These are phyloP conservation scores for Talaromyces sp. DNA, from an alignment of 2,329 filamentous ascomycete species.

Conservation along the genomic window DNA sequence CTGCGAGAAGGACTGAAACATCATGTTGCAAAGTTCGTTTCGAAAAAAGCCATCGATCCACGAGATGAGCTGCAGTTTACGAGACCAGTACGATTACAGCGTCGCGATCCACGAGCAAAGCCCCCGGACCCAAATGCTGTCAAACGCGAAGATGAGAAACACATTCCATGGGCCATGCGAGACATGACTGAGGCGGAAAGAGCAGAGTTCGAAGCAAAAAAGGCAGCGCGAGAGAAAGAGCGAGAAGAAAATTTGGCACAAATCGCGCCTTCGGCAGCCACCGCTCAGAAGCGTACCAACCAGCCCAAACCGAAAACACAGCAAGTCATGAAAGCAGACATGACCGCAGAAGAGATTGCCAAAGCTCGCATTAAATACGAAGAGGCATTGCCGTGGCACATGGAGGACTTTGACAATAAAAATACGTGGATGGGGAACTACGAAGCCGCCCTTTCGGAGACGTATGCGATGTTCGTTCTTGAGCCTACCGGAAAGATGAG, in stretches of 20 bases:
- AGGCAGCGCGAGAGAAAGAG: slow-evolving; percentile 79
- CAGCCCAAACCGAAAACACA: slow-evolving; percentile 73
- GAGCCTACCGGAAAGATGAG: slow-evolving; percentile 68
- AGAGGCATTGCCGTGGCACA: slow-evolving; percentile 91
- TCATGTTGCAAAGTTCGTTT: slow-evolving; percentile 79
- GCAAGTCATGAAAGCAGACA: slow-evolving; percentile 78
- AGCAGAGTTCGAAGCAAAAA: slow-evolving; percentile 54
- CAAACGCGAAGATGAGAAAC: slow-evolving; percentile 36
- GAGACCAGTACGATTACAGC: slow-evolving; percentile 80
- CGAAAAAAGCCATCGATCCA: slow-evolving; percentile 59
- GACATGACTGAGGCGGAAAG: slow-evolving; percentile 64
- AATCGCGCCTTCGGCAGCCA: slow-evolving; percentile 77
- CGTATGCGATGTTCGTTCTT: slow-evolving; percentile 72
- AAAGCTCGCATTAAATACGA: slow-evolving; percentile 70
- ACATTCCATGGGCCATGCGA: slow-evolving; percentile 32
- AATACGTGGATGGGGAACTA: slow-evolving; percentile 92
- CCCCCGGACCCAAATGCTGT: slow-evolving; percentile 51
- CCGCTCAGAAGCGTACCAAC: slow-evolving; percentile 64
- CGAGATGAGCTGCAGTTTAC: slow-evolving; percentile 80
- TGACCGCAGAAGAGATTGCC: slow-evolving; percentile 68
- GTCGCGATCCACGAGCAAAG: slow-evolving; percentile 72
- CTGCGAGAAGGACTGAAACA: slow-evolving; percentile 75
- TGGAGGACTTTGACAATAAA: slow-evolving; percentile 94
- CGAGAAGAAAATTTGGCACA: slow-evolving; percentile 83
- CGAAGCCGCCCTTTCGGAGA: slow-evolving; percentile 79